phyloP scores from a whole-genome alignment of 805 yeast species.

The Lipomyces oligophaga region DNA sequence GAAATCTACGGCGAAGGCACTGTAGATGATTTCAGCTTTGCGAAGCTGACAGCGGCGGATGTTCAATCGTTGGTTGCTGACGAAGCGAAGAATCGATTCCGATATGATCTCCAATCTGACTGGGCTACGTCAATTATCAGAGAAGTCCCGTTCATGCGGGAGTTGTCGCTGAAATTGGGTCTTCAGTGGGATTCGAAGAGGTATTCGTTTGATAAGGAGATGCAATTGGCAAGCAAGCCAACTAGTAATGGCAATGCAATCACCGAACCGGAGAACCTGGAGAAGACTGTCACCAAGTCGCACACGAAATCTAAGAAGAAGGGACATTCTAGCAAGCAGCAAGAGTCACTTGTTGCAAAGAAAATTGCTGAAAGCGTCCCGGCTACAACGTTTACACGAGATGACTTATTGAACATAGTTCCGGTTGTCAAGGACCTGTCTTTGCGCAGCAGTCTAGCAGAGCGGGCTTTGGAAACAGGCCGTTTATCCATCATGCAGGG shows the following conservation, averaged over 20 bases:
- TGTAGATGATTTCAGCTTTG: constrained; percentile 42
- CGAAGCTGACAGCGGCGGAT: constrained; percentile 45
- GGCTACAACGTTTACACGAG: constrained; percentile 49
- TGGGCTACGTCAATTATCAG: constrained; percentile 44
- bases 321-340: constrained; percentile 4
- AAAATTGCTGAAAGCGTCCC: constrained; percentile 9
- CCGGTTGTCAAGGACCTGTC: constrained; percentile 75
- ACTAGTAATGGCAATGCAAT: constrained; percentile 8
- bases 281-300: constrained; percentile 2
- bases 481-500: constrained; percentile 33
- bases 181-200: constrained; percentile 68
- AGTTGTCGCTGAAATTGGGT: constrained; percentile 73
- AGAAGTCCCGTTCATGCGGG: constrained; percentile 55
- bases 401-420: constrained; percentile 63
- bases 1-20: constrained; percentile 38
- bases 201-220: constrained; percentile 45
- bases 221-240: constrained; percentile 37
- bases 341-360: neutral
- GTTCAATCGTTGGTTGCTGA: constrained; percentile 46
- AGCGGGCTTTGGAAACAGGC: constrained; percentile 54
- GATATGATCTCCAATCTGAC: constrained; percentile 50
- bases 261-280: neutral
- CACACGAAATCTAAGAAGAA: constrained; percentile 11
- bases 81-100: constrained; percentile 61
- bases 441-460: constrained; percentile 53